phyloP scores from a whole-genome alignment of 2,329 filamentous ascomycete species.

The Alternaria hordeiaustralica region DNA sequence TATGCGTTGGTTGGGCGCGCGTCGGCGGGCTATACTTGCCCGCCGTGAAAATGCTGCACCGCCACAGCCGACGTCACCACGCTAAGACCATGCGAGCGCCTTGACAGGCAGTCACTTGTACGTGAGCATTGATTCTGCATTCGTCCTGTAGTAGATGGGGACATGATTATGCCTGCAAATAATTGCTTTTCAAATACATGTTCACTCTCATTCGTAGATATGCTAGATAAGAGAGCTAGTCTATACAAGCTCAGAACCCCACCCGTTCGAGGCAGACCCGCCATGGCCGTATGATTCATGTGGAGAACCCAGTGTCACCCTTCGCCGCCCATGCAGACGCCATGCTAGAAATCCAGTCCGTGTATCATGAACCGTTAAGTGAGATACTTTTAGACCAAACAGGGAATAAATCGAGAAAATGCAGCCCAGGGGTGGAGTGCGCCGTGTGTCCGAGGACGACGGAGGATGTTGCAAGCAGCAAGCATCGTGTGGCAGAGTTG shows the following conservation, averaged over 20 bases:
- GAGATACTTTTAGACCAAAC: conserved; percentile 37
- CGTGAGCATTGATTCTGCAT: background rate
- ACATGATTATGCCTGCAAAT: background rate
- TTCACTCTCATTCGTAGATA: conserved; percentile 30
- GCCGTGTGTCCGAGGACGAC: conserved; percentile 12
- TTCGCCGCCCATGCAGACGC: conserved; percentile 49
- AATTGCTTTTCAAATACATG: conserved; percentile 3
- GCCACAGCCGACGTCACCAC: conserved; percentile 28
- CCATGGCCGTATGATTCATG: conserved; percentile 36
- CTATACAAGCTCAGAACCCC: conserved; percentile 36
- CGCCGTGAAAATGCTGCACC: conserved; percentile 24
- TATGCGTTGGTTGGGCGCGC: conserved; percentile 26
- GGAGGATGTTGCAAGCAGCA: conserved; percentile 5
- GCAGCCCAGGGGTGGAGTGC: conserved; percentile 17
- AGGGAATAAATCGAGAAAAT: conserved; percentile 29
- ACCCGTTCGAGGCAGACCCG: conserved; percentile 32
- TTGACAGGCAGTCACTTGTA: background rate
- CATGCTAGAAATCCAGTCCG: conserved; percentile 45
- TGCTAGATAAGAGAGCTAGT: conserved; percentile 36
- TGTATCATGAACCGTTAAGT: conserved; percentile 33
- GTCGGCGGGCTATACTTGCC: conserved; percentile 18
- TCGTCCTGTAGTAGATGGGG: background rate
- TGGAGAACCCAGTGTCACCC: conserved; percentile 39
- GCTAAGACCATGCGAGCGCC: conserved; percentile 7
- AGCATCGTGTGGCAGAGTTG: conserved; percentile 5